Evolutionary conservation across 805 yeast genomes (phyloP), one percentile per base, ranked within the genome.

Genomic region (Komagataella phaffii): DNA sequence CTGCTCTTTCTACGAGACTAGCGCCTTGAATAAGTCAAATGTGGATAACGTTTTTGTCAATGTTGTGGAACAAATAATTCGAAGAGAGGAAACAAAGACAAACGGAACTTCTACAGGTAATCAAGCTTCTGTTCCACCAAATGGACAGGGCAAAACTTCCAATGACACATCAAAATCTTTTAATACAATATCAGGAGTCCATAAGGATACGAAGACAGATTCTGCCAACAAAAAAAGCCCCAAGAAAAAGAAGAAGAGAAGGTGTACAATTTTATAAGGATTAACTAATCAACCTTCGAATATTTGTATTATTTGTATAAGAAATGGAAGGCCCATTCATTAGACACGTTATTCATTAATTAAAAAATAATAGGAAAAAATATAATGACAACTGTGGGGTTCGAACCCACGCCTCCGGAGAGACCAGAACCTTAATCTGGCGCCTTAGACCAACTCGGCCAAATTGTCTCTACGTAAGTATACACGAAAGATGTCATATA

Each of bases 11-110:
- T 88, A 88, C 66, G 96, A 90, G 66, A 84, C 96, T 1, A 83
- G 93, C 59, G 98, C 99, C n/a, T 81, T 88, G 80, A 79, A 83
- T 63, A 81, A 84, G 64, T 82, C 88, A 57, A 88, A 88, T 61
- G 95, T 91, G 30, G 95, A 88, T 62, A 95, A 89, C 60, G 93
- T 91, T 0, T 93, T 90, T 60, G 75, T 83, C 43, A 96, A 87
- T 63, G 85, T 88, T 36, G 95, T 90, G 10, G 79, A 96, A 63
- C 96, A 88, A 61, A 88, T 90, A 53, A 87, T 85, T 77, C 75
- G 89, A 58, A 81, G 83, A 55, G 95, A 86, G 59, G 61, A 30
- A 8, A 30, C 40, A 30, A 30, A 30, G n/a, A 30, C 40, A 30
- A 30, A 30, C 10, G 40, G 40, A 30, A 10, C 40, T 30, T 30